Base-by-base conservation (phyloP, 2,329 filamentous ascomycete species). In the Hypoxylon sp. region DNA sequence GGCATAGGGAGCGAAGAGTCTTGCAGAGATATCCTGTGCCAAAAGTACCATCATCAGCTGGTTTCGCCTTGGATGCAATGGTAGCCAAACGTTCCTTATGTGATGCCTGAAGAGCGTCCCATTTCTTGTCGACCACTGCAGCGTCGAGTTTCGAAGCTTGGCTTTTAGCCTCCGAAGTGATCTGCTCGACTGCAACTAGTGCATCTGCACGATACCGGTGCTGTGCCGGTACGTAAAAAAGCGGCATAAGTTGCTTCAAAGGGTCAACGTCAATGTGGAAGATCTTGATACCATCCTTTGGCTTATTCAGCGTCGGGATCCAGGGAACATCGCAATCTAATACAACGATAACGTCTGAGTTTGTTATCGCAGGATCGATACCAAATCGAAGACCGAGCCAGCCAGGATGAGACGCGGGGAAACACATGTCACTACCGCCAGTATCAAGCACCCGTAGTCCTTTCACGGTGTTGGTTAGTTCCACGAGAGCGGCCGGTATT, bases 291-390 rank as follows among this genome's bases (percentile, higher is more conserved):
- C 84, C 82, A 2, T 81, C 77, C 1, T 78, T 78, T 0, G 89
- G 89, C 69, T 83, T 83, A 78, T 87, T 89, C 14, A 89, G 88
- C 0, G 93, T 96, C n/a, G 91, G 90, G 60, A 98, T 94, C 93
- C 94, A 98, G 0, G 94, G 94, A 0, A 97, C 93, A 75, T 98
- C 94, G 70, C 93, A 97, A 79, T 98, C 92, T 23, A 97, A 76
- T 2, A 97, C 90, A 0, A 98, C 72, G 65, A 98, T 97, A 10
- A 93, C 87, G 77, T 98, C 95, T 0, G 94, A 93, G 0, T 88
- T 88, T 64, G 85, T 86, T 76, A 97, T 92, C 45, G 85, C 84
- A 1, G 92, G 88, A 56, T 97, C 91, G 2, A 87, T 84, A 2
- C 93, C 93, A 73, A 90, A 97, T 46, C 89, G 86, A 56, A 96